Percentiles rank a stretch among this genome's conserved stretches.
phyloP scores from a whole-genome alignment of 2,329 filamentous ascomycete genomes.

The Colletotrichum navitas region DNA sequence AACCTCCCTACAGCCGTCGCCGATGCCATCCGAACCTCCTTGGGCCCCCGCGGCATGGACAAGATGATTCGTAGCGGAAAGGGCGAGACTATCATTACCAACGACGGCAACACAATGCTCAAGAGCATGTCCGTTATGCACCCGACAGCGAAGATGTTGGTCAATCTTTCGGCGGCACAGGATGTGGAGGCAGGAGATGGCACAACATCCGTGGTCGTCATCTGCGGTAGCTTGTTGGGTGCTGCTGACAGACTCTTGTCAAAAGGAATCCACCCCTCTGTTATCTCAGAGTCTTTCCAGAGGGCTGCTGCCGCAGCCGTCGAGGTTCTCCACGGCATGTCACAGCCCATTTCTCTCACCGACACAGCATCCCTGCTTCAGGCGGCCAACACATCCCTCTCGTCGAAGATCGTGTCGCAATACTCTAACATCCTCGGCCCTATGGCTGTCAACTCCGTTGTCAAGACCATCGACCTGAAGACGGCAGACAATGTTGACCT shows the following conservation, averaged over 20 bases:
- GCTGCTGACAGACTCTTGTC: conserved; percentile 90
- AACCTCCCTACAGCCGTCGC: conserved; percentile 77
- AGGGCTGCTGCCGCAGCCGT: conserved; percentile 91
- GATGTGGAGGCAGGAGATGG: conserved; percentile 99
- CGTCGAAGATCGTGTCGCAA: conserved; percentile 98
- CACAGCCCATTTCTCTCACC: conserved; percentile 88
- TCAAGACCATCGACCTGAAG: conserved; percentile 95
- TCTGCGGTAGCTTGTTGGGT: conserved; percentile 93
- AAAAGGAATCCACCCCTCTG: conserved; percentile 97
- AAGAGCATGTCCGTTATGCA: conserved; percentile 99
- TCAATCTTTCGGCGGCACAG: conserved; percentile 95
- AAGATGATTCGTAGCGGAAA: conserved; percentile 99
- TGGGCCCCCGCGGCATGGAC: conserved; percentile 97
- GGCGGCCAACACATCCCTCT: conserved; percentile 95
- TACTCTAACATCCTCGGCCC: conserved; percentile 95
- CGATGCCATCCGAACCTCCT: conserved; percentile 96
- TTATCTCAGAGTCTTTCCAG: conserved; percentile 98
- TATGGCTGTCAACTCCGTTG: conserved; percentile 97
- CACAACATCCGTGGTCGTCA: conserved; percentile 97
- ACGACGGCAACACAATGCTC: conserved; percentile 99
- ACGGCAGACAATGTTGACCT: conserved; percentile 97
- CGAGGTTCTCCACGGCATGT: conserved; percentile 93
- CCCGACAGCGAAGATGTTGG: conserved; percentile 99
- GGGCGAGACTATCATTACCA: conserved; percentile 98
- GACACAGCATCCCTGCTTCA: conserved; percentile 93